These are phyloP conservation scores for Botryosphaeria agaves DNA, from an alignment of 2,329 filamentous ascomycete species.

Conservation along the genomic window DNA sequence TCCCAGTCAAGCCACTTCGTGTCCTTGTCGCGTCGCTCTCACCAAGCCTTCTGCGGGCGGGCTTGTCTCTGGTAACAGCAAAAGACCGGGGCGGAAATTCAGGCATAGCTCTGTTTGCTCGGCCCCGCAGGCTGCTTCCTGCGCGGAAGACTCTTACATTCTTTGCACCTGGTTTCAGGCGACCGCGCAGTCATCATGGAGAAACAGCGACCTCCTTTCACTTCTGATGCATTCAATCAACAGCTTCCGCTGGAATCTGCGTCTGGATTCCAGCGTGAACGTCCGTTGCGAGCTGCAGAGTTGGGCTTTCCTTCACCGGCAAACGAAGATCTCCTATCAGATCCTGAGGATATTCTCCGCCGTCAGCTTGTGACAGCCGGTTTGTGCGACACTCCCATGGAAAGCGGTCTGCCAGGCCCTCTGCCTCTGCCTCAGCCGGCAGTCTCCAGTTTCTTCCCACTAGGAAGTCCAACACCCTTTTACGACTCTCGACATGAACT, in stretches of 20 bases:
- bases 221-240: neutral
- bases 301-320: neutral
- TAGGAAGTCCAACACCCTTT: neutral
- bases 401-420: neutral
- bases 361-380: neutral
- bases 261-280: neutral
- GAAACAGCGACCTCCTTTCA: neutral
- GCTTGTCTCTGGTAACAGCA: too few species aligned
- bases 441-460: neutral
- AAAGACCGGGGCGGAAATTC: too few species aligned
- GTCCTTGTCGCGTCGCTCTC: too few species aligned
- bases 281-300: neutral
- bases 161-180: neutral
- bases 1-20: too few species aligned
- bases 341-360: neutral
- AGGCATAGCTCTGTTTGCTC: too few species aligned
- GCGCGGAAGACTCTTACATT: neutral
- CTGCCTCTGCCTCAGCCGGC: neutral
- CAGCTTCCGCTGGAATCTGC: neutral
- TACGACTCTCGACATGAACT: neutral
- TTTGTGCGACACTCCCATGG: neutral
- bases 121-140: neutral
- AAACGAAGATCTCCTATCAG: neutral
- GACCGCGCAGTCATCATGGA: neutral
- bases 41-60: too few species aligned